These are phyloP conservation scores for Termitomyces sp. DNA, from an alignment of 1,284 basidiomycete genomes.

Conservation along the genomic window DNA sequence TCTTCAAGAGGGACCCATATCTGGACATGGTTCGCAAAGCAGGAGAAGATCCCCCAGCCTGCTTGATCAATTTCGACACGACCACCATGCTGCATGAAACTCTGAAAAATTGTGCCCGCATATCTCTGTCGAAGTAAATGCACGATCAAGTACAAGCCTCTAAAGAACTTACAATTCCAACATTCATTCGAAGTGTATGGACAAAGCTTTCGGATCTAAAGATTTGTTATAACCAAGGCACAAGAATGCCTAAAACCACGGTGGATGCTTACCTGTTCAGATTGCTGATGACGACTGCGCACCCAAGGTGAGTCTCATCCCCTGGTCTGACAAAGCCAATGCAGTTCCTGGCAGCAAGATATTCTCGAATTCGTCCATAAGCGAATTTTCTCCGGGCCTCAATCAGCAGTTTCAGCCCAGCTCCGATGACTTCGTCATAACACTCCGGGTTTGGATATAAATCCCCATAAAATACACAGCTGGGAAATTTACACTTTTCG, in stretches of 20 bases:
- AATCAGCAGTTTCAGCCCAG: constrained; percentile 49
- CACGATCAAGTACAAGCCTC: neutral
- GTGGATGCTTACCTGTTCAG: constrained; percentile 31
- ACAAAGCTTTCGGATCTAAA: constrained; percentile 21
- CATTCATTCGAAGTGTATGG: constrained; percentile 56
- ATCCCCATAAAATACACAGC: constrained; percentile 92
- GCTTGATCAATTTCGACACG: constrained; percentile 36
- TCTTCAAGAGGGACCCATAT: constrained; percentile 44
- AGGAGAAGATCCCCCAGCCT: constrained; percentile 60
- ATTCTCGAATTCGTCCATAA: constrained; percentile 58
- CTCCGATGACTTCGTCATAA: constrained; percentile 49
- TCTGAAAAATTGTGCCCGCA: constrained; percentile 37
- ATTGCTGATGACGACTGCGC: constrained; percentile 69
- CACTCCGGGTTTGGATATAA: constrained; percentile 69
- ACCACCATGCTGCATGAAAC: constrained; percentile 42
- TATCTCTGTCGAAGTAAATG: constrained; percentile 29
- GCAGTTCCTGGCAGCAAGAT: constrained; percentile 51
- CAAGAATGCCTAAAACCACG: neutral
- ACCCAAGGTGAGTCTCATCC: constrained; percentile 43
- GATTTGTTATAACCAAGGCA: constrained; percentile 14
- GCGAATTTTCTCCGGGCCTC: constrained; percentile 58
- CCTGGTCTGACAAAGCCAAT: constrained; percentile 73
- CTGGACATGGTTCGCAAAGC: constrained; percentile 44
- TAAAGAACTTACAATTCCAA: constrained; percentile 46
- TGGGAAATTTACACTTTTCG: constrained; percentile 24